Evolutionary conservation across 768 basidiomycete species (phyloP), one percentile per base, ranked within the genome.

Genomic region (Mycena rebaudengoi): DNA sequence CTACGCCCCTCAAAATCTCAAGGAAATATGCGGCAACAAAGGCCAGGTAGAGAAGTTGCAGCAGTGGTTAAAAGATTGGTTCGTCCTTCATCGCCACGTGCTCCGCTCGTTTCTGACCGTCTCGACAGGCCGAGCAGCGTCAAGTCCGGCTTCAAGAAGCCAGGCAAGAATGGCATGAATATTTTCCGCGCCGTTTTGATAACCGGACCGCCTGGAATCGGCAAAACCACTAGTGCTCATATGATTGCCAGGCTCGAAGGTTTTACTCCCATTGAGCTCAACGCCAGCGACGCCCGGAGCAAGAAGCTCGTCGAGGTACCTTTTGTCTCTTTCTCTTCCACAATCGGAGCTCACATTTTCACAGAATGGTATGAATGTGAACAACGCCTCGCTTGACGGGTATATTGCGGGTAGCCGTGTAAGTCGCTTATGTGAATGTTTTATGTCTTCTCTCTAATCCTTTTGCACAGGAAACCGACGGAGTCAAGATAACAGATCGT

Each of bases 1-100:
- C 11, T 99, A 99, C 73, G 97, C 98, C 0, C 98, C 98, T 1
- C 88, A 90, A 66, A 85, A 83, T 3, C 67, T 96, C 58, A 96
- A 93, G 69, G 95, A 99, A 59, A 86, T 99, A 18, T 98, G 96
- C 64, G 98, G 98, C 8, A 99, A 99, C 80, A 99, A 99, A 77
- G 85, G 87, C 0, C 85, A 89, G 55, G 91, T 99, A 1, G 96
- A 99, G 77, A 95, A 95, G 70, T 78, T 99, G 4, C 88, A 89
- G 55, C 81, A 80, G 32, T 99, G 98, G 98, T 78, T 99, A 21
- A 83, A 87, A 32, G 89, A 92, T 54, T 99, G 98, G 97, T 95
- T 29, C 54, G 87, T 72, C 51, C n/a, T n/a, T 14, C 39, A 26
- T 39, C 25, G n/a, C n/a, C n/a, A n/a, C n/a, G 13, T 30, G 29